These are phyloP conservation scores for Falciphora oryzae DNA, from an alignment of 2,329 filamentous ascomycete species.

Conservation along the genomic window DNA sequence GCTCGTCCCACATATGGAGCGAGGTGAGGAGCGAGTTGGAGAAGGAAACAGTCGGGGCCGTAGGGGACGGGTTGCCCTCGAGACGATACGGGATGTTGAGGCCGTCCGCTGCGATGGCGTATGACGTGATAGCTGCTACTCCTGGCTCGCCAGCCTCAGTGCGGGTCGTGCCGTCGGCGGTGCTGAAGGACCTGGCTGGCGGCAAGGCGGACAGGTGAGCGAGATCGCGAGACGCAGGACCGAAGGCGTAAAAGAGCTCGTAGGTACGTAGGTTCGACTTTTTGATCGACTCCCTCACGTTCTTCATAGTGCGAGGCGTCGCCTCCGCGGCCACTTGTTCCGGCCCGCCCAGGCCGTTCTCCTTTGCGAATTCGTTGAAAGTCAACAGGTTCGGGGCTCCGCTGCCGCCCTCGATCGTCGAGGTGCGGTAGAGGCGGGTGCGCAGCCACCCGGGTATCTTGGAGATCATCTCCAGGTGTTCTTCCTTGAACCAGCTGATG, in stretches of 20 bases:
- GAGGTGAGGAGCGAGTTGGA: constrained; percentile 76
- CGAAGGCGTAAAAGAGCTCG: constrained; percentile 74
- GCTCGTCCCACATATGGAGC: constrained; percentile 73
- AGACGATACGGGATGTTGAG: constrained; percentile 67
- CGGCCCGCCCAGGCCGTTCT: constrained; percentile 60
- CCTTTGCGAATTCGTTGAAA: constrained; percentile 65
- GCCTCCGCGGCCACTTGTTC: constrained; percentile 58
- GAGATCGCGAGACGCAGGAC: constrained; percentile 66
- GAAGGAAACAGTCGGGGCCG: constrained; percentile 68
- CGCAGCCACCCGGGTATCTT: constrained; percentile 76
- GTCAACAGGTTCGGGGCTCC: constrained; percentile 52
- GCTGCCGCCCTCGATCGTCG: constrained; percentile 50
- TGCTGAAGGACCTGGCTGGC: constrained; percentile 42
- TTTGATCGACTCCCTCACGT: background rate
- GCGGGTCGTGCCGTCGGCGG: constrained; percentile 47
- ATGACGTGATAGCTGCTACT: constrained; percentile 56
- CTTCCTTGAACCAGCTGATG: constrained; percentile 67
- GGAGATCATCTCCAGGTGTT: constrained; percentile 66
- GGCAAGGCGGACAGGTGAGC: constrained; percentile 46
- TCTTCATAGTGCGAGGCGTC: constrained; percentile 47
- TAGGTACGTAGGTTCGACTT: constrained; percentile 50
- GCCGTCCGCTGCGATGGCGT: constrained; percentile 59
- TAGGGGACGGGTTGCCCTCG: constrained; percentile 61
- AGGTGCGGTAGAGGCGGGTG: constrained; percentile 64
- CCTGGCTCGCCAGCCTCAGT: constrained; percentile 42